Evolutionary conservation across 2,329 filamentous ascomycete genomes (phyloP).

Genomic region (Orbilia blumenaviensis): DNA sequence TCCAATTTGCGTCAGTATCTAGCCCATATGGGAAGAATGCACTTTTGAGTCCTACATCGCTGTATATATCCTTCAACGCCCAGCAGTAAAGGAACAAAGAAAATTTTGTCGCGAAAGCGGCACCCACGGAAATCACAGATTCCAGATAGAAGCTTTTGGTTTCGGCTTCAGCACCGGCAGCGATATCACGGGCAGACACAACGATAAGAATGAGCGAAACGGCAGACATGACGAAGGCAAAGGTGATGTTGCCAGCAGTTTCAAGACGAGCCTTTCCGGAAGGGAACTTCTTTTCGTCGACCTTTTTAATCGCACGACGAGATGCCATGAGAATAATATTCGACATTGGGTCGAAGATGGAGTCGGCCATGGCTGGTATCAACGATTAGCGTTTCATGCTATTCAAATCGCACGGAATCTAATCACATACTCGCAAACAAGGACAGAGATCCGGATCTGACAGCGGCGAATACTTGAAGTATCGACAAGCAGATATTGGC

Average conservation of each 20-base stretch:
- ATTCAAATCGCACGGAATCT: neutral
- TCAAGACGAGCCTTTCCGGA: conserved; percentile 93
- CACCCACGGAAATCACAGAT: conserved; percentile 82
- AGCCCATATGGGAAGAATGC: neutral
- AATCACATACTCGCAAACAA: conserved; percentile 87
- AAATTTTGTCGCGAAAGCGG: conserved; percentile 87
- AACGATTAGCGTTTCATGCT: neutral
- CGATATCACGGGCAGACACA: conserved; percentile 79
- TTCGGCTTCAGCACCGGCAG: conserved; percentile 63
- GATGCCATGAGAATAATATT: conserved; percentile 88
- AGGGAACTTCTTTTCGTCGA: conserved; percentile 86
- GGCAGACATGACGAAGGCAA: conserved; percentile 94
- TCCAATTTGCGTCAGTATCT: neutral
- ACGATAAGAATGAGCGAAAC: conserved; percentile 93
- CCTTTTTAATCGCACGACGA: conserved; percentile 84
- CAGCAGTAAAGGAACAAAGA: conserved; percentile 89
- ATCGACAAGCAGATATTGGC: conserved; percentile 82
- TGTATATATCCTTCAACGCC: conserved; percentile 88
- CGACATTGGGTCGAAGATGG: conserved; percentile 89
- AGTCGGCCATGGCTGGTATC: conserved; percentile 70
- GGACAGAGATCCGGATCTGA: conserved; percentile 86
- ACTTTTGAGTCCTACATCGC: conserved; percentile 69
- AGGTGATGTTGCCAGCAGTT: conserved; percentile 93
- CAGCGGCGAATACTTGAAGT: conserved; percentile 88
- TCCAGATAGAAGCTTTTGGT: conserved; percentile 78